These are phyloP conservation scores for Aspergillus pseudotamarii DNA, from an alignment of 2,329 filamentous ascomycete genomes.

Conservation along the genomic window DNA sequence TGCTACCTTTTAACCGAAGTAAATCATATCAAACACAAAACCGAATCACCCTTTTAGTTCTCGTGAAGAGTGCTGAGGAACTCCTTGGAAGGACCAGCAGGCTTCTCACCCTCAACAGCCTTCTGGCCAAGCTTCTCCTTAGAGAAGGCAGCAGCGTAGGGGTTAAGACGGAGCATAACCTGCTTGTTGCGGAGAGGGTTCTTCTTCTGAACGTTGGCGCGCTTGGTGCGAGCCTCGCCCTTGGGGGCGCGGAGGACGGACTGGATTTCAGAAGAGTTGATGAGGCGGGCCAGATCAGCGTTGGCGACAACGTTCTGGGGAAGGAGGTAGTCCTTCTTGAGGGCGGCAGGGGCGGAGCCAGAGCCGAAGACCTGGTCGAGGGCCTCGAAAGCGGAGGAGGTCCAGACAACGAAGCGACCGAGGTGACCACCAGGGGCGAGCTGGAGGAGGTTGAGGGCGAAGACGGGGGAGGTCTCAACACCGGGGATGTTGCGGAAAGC, in stretches of 20 bases:
- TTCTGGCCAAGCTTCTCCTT: slow-evolving; percentile 81
- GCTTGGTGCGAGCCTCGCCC: slow-evolving; percentile 88
- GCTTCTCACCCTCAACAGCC: slow-evolving; percentile 66
- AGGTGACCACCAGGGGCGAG: slow-evolving; percentile 98
- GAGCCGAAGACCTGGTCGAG: slow-evolving; percentile 97
- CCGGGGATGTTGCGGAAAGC: slow-evolving; percentile 99
- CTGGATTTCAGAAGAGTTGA: slow-evolving; percentile 99
- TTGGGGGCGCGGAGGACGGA: slow-evolving; percentile 89
- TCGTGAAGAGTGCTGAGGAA: slow-evolving; percentile 58
- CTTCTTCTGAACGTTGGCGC: slow-evolving; percentile 95
- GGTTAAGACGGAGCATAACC: slow-evolving; percentile 97
- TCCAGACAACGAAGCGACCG: slow-evolving; percentile 99
- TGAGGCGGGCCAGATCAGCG: slow-evolving; percentile 93
- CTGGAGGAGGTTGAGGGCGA: slow-evolving; percentile 96
- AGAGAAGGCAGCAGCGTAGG: slow-evolving; percentile 87
- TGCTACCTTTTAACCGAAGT: slow-evolving; percentile 28
- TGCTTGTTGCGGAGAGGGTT: slow-evolving; percentile 99
- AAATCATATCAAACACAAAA: slow-evolving; percentile 25
- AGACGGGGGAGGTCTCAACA: slow-evolving; percentile 94
- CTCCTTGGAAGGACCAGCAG: slow-evolving; percentile 54
- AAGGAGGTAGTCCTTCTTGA: slow-evolving; percentile 99
- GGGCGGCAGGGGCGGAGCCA: slow-evolving; percentile 81
- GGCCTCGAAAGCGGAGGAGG: slow-evolving; percentile 92
- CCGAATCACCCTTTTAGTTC: slow-evolving; percentile 45
- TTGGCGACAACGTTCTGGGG: slow-evolving; percentile 90